Conservation (phyloP, 139 green algal species). For the Zygnema cylindricum region DNA sequence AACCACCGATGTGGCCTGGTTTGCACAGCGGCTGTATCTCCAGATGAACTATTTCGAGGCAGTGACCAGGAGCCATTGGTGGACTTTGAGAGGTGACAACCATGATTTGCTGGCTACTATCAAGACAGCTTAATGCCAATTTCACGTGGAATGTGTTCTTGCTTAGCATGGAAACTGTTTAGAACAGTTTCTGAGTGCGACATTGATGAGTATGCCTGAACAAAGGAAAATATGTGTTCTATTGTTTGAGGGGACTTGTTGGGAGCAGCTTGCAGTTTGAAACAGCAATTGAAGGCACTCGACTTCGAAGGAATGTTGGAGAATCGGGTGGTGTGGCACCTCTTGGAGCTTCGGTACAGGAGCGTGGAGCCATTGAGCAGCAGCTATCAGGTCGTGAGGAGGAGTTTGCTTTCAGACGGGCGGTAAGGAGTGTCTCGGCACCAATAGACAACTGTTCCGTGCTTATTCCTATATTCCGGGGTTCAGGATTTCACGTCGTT, state of each 20-base stretch:
- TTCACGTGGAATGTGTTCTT: too few relatives aligned
- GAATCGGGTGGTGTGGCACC: conserved; percentile 14
- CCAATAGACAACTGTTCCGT: neutral
- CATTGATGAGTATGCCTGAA: too few relatives aligned
- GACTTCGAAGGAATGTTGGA: conserved; percentile 72
- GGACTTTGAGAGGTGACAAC: conserved; percentile 60
- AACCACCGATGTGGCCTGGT: conserved; percentile 68
- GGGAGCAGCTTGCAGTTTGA: conserved; percentile 80
- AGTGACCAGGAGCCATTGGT: conserved; percentile 65
- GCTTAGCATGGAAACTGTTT: too few relatives aligned
- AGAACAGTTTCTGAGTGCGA: too few relatives aligned
- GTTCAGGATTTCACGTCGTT: neutral
- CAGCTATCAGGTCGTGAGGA: conserved; percentile 77
- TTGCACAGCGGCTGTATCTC: conserved; percentile 69
- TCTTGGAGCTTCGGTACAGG: neutral
- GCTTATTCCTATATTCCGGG: neutral
- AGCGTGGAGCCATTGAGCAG: neutral
- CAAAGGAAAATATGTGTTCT: neutral
- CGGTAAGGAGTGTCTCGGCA: too few relatives aligned
- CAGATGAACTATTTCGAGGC: conserved; percentile 77
- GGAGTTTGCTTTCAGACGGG: conserved; percentile 81
- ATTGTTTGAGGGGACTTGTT: too few relatives aligned
- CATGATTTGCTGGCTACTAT: too few relatives aligned
- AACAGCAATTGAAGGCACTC: conserved; percentile 73
- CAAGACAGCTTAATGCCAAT: too few relatives aligned